Evolutionary conservation across 768 basidiomycete genomes (phyloP), one percentile per base, ranked within the genome.

Genomic region (Omphalotus guepiniiformis): DNA sequence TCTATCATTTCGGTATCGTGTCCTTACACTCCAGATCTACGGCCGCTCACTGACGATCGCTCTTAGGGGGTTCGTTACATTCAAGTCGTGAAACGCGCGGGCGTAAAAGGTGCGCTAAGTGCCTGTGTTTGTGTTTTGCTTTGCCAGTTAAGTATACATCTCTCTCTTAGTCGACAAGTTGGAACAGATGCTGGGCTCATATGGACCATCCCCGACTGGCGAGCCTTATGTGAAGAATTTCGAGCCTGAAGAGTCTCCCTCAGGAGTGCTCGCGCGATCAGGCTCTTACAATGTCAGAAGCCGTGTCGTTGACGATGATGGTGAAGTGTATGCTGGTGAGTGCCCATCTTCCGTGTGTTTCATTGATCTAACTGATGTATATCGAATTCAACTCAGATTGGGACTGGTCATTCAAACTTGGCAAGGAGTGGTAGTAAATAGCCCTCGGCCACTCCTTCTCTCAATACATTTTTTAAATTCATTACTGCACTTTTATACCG

Each of bases 381-480:
- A n/a, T n/a, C n/a, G n/a, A n/a, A n/a, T n/a, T n/a, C n/a, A n/a
- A n/a, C n/a, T n/a, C 50, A 85, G 89, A 91, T 54, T 91, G 84
- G 71, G 81, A 87, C 51, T 97, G 94, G 94, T 66, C 61, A 21
- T 96, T 97, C 77, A 95, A 92, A 64, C 76, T 97, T 50, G 82
- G 75, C 36, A 95, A 95, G 71, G 92, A 94, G 55, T 97, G 94
- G 94, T 86, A n/a, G n/a, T n/a, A n/a, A n/a, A n/a, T n/a, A n/a
- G n/a, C n/a, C n/a, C n/a, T n/a, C n/a, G n/a, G n/a, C n/a, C n/a
- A n/a, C n/a, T n/a, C n/a, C n/a, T n/a, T n/a, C n/a, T n/a, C n/a
- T n/a, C n/a, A n/a, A n/a, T n/a, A n/a, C n/a, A n/a, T n/a, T n/a
- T n/a, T n/a, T n/a, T n/a, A n/a, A n/a, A n/a, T n/a, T n/a, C n/a